A percentile compares a stretch with the other conserved stretches of the same genome.
Conservation (phyloP, 176 grass and related monocot genomes). For the Carex cristatella region DNA sequence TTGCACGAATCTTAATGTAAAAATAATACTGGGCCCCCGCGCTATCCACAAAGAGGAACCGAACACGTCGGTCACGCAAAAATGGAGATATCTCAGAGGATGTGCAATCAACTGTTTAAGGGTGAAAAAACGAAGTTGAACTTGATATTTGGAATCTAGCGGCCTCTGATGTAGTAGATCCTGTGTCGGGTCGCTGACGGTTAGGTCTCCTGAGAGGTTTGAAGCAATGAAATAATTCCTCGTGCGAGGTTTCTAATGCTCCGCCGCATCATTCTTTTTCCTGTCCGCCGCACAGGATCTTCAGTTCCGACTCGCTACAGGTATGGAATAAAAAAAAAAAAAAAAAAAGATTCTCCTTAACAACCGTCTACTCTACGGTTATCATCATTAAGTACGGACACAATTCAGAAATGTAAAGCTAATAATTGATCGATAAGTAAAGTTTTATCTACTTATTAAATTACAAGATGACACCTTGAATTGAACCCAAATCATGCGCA, state of each 20-base stretch:
- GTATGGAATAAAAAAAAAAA: not conserved
- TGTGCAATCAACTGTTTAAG: too few relatives aligned
- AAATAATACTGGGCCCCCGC: too few relatives aligned
- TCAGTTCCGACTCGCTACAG: not conserved
- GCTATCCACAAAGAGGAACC: too few relatives aligned
- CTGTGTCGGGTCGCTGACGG: not conserved
- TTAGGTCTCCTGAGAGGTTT: too few relatives aligned
- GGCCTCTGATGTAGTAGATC: not conserved
- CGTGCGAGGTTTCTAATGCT: not conserved
- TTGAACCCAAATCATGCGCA: not conserved
- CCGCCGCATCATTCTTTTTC: not conserved
- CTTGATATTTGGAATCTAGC: not conserved
- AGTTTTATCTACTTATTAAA: not conserved
- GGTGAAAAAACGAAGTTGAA: not conserved
- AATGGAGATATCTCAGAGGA: too few relatives aligned
- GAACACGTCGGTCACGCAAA: too few relatives aligned
- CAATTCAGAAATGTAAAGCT: not conserved
- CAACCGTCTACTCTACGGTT: not conserved
- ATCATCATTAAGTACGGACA: not conserved
- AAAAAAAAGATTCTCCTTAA: not conserved
- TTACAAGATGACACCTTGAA: not conserved
- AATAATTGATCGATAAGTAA: not conserved
- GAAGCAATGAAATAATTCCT: too few relatives aligned
- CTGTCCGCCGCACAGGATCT: not conserved
- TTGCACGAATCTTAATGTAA: too few relatives aligned